phyloP scores from a whole-genome alignment of 129 eudicot species.

The Daucus carota region DNA sequence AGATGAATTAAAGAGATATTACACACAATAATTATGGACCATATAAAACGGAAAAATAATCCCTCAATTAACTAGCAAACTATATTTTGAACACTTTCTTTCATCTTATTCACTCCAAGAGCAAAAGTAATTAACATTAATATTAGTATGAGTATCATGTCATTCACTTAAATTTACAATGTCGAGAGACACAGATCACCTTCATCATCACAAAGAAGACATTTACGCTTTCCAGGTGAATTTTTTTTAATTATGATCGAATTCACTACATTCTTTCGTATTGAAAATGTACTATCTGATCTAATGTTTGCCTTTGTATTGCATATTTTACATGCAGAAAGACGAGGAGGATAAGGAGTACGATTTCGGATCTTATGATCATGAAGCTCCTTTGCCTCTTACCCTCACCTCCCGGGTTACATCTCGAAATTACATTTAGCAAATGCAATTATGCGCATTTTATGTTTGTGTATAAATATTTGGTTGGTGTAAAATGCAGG shows the following conservation, averaged over 20 bases:
- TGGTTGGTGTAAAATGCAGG: constrained; percentile 37
- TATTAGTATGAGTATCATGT: not conserved
- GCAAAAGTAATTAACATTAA: not conserved
- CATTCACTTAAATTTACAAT: not conserved
- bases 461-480: not conserved
- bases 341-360: constrained; percentile 49
- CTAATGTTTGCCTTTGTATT: not conserved
- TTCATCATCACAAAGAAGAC: not conserved
- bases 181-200: not conserved
- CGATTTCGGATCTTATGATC: constrained; percentile 59
- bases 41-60: not conserved
- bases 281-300: not conserved
- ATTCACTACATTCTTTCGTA: not conserved
- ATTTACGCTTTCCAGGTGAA: not conserved
- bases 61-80: not conserved
- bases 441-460: not conserved
- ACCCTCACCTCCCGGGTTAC: constrained; percentile 74
- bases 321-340: not conserved
- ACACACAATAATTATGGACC: not conserved
- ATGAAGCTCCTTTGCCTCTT: constrained; percentile 63
- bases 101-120: not conserved
- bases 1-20: too few species aligned
- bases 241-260: not conserved
- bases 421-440: constrained; percentile 1
- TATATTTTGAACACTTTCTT: not conserved